Evolutionary conservation across 768 basidiomycete species (phyloP).

Genomic region (Glaciozyma antarctica): DNA sequence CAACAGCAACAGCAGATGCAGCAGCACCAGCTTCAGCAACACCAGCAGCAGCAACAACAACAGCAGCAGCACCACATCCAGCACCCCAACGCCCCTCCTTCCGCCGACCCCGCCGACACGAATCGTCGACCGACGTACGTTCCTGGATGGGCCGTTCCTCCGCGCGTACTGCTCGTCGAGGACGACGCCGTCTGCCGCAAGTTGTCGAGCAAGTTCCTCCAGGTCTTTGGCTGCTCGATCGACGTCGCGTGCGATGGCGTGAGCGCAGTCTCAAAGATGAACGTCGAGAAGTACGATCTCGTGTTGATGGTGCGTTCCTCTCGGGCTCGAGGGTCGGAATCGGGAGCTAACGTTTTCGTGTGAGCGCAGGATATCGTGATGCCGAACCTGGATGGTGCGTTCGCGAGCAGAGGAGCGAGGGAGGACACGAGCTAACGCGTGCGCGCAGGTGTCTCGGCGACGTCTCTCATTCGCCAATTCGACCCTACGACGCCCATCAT

Average conservation of each 20-base stretch:
- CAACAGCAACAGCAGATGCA: background rate
- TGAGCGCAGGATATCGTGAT: conserved; percentile 80
- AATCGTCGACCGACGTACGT: conserved; percentile 61
- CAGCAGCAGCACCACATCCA: conserved; percentile 4
- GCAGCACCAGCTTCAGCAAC: background rate
- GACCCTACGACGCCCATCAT: conserved; percentile 94
- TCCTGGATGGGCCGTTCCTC: conserved; percentile 83
- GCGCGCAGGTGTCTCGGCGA: conserved; percentile 78
- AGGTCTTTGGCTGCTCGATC: conserved; percentile 88
- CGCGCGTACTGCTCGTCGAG: conserved; percentile 83
- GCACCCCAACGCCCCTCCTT: conserved; percentile 45
- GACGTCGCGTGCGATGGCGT: conserved; percentile 92
- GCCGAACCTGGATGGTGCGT: conserved; percentile 41
- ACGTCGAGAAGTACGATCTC: conserved; percentile 72
- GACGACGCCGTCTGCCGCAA: conserved; percentile 87
- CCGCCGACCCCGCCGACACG: conserved; percentile 39
- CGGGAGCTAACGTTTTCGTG: background rate
- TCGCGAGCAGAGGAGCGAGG: conserved; percentile 38
- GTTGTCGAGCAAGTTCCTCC: conserved; percentile 81
- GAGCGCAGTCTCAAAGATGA: conserved; percentile 91
- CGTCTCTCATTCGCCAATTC: conserved; percentile 86
- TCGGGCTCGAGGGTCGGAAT: background rate
- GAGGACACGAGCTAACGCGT: conserved; percentile 33
- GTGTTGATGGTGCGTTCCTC: conserved; percentile 70
- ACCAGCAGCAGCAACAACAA: background rate